Base-by-base conservation (phyloP, 345 rosid genomes). In the Hirschfeldia incana region DNA sequence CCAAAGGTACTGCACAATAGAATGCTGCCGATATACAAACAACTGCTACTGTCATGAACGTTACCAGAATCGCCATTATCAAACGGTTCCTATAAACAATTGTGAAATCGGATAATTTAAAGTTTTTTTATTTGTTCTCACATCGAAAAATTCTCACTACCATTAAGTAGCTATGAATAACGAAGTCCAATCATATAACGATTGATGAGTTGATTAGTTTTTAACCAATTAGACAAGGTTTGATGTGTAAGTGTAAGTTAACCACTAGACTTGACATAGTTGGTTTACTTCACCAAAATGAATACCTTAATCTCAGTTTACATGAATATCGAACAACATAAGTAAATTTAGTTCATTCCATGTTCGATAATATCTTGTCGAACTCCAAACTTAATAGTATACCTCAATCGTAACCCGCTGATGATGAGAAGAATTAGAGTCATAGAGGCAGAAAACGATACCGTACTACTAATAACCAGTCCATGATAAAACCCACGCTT, bases 371-470 rank as follows among this genome's bases (percentile, higher is more conserved):
- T 7, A 36, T 36, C 39, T 36, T 36, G 39, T 36, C 39, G n/a
- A 36, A 36, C 8, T 36, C 12, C 11, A 37, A 37, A 37, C 44
- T 9, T 44, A 33, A 5, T 33, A 4, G 36, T 33, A 33, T 33
- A 71, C 80, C 81, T 81, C 9, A 76, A 51, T n/a, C 67, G 74
- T 17, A 77, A 67, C 39, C 84, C 81, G 63, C 78, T 73, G 29
- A 77, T 63, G 67, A 73, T 66, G 6, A 81, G 78, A 29, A 81
- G 81, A 63, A 81, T 81, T 13, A 77, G 36, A 16, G 75, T 72
- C 78, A 77, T 76, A 1, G 84, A 81, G 6, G 84, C 75, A 72
- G 78, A 49, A 69, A 81, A 81, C 9, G 84, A 81, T 0, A 77
- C n/a, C 6, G 72, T 73, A 72, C 81, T 73, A 53, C 81, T 72